A percentile compares a stretch with the other conserved stretches of the same genome.
phyloP scores from a whole-genome alignment of 371 early-diverging fungal species.

The Syncephalastrum monosporum region DNA sequence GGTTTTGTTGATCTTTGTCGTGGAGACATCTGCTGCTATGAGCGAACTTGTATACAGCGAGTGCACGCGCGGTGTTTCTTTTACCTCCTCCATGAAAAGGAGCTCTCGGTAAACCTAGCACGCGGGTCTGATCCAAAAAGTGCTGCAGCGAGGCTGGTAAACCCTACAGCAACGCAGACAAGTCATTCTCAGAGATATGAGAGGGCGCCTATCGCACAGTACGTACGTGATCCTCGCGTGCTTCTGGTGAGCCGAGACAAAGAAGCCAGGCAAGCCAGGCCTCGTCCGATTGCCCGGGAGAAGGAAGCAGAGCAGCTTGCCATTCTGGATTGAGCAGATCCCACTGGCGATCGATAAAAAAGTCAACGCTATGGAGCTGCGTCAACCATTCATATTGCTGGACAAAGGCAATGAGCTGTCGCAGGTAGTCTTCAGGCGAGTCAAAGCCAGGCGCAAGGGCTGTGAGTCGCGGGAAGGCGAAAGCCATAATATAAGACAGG shows the following conservation, averaged over 20 bases:
- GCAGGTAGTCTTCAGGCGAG: conserved; percentile 31
- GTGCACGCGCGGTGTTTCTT: neutral
- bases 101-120: conserved; percentile 8
- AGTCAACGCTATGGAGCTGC: conserved; percentile 53
- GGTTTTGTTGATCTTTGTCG: conserved; percentile 3
- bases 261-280: conserved; percentile 15
- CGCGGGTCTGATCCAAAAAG: conserved; percentile 6
- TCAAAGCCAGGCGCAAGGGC: conserved; percentile 1
- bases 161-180: neutral
- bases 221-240: neutral
- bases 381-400: conserved; percentile 40
- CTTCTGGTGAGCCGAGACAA: conserved; percentile 6
- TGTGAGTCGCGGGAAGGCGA: too few species aligned
- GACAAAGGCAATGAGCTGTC: conserved; percentile 27
- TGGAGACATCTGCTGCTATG: neutral
- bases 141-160: conserved; percentile 15
- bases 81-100: conserved; percentile 2
- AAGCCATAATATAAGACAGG: too few species aligned
- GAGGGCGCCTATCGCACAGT: neutral
- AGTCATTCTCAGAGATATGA: neutral
- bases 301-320: conserved; percentile 35
- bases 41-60: neutral
- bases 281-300: conserved; percentile 2
- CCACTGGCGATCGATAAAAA: conserved; percentile 52
- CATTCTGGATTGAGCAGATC: conserved; percentile 42